Base-by-base conservation (phyloP, 257 asterid species). In the Solanum paucissectum region DNA sequence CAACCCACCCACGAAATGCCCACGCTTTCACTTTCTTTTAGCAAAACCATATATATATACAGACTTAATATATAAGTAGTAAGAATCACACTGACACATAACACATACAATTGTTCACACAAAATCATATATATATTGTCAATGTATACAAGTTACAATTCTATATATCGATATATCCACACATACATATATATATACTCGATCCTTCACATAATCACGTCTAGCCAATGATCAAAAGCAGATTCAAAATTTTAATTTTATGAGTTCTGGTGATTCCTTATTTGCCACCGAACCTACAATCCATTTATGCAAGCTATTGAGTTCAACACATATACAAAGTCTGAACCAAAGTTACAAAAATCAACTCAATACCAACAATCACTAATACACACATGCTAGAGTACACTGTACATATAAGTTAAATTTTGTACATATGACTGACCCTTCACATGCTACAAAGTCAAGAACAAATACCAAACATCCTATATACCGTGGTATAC, bases 1-100 rank as follows among this genome's bases (percentile, higher is more conserved):
- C 49, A 40, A 85, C 49, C 49, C 7, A 52, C 32, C 96, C 94
- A 91, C 95, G 94, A 92, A 87, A 88, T 89, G 38, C 93, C 94
- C 95, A 90, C 96, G 94, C 90, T 75, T 91, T 90, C 69, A n/a
- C 85, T 85, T 85, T 84, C 58, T 49, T 21, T 38, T 6, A 23
- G 83, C 58, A 75, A 38, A 37, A 7, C 52, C 14, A 23, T 58
- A 77, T 36, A 37, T 16, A 72, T 25, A 66, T 7, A 21, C 33
- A 87, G 21, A 4, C 9, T n/a, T 82, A 27, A 85, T 76, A 71
- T 90, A 88, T 87, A 92, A 10, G 82, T 36, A 74, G 49, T 21
- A 21, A 36, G 82, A 74, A 36, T 10, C 49, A 73, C 49, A 9
- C 6, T 18, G 2, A 73, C 46, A 73, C 2, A 75, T 38, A 34